These are phyloP conservation scores for Diaporthe longicolla DNA, from an alignment of 2,329 filamentous ascomycete genomes.

Conservation along the genomic window DNA sequence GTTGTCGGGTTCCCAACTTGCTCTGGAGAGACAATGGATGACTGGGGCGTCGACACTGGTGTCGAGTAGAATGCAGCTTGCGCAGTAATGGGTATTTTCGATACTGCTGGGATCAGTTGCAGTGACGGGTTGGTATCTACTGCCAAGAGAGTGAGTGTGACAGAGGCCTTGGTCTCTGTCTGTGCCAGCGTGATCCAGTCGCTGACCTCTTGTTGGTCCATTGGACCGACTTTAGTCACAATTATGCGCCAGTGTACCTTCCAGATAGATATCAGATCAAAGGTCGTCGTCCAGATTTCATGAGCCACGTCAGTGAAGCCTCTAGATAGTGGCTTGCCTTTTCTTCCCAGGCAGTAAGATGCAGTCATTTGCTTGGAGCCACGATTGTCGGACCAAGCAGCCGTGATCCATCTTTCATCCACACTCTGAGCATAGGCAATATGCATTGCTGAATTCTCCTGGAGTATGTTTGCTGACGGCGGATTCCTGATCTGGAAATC, in stretches of 20 bases:
- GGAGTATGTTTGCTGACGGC: conserved; percentile 79
- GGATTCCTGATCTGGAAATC: conserved; percentile 80
- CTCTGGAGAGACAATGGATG: conserved; percentile 72
- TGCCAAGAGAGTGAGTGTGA: conserved; percentile 72
- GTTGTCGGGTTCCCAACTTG: conserved; percentile 67
- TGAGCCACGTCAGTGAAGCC: conserved; percentile 75
- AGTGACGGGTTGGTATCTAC: conserved; percentile 76
- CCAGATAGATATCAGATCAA: conserved; percentile 78
- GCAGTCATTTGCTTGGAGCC: conserved; percentile 80
- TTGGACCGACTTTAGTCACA: conserved; percentile 78
- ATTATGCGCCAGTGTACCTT: conserved; percentile 84
- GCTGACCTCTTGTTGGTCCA: conserved; percentile 76
- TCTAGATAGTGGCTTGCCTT: conserved; percentile 65
- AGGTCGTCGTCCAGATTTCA: conserved; percentile 84
- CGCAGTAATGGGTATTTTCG: conserved; percentile 62
- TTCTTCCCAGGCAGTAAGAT: conserved; percentile 79
- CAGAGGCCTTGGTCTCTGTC: conserved; percentile 63
- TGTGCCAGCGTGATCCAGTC: conserved; percentile 69
- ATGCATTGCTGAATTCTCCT: conserved; percentile 86
- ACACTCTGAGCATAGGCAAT: conserved; percentile 83
- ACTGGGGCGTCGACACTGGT: conserved; percentile 77
- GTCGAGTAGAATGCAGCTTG: conserved; percentile 69
- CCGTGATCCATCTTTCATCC: conserved; percentile 83
- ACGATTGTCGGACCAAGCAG: conserved; percentile 84
- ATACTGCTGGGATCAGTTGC: conserved; percentile 70